Evolutionary conservation across 2,329 filamentous ascomycete species (phyloP), one percentile per base, ranked within the genome.

Genomic region (Fusarium metavorans): DNA sequence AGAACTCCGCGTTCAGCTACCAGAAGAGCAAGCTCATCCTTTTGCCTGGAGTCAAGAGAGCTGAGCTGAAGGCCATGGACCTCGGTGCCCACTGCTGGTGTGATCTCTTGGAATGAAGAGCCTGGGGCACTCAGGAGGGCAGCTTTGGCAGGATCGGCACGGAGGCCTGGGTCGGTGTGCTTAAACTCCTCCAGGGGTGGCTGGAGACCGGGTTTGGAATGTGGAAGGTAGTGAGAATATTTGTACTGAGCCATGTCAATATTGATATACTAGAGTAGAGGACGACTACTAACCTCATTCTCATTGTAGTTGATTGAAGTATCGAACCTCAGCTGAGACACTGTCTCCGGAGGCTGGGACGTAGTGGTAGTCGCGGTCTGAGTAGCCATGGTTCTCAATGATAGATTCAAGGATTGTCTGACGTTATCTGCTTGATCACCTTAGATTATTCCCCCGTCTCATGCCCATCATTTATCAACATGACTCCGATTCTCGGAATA

Each of bases 211-310:
- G 68, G 68, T 3, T 70, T 57, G 48, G 34, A 67, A 23, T 70
- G 68, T 2, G 68, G 68, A 16, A 70, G 68, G 25, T 70, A 70
- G 37, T 70, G 64, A 1, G 68, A 45, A n/a, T 70, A 70, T 35
- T 57, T 57, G 20, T 57, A 57, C 32, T 57, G 20, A 16, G 13
- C 6, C 16, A 35, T 8, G 34, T 57, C 13, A 57, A 37, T 35
- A 25, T 35, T 6, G 20, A 9, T 25, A 9, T 4, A 9, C 30
- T 3, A 18, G 2, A 14, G 32, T 16, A 9, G n/a, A 14, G 13
- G n/a, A 16, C 13, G 8, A 23, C 13, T 57, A 25, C 52, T 10
- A 11, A 57, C 52, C 52, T 57, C 52, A 6, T 57, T 57, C 20
- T 32, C 52, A n/a, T 57, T 57, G 52, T 57, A 57, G 52, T 57